Conservation (phyloP, 495 filamentous ascomycete genomes). For the Cercophora newfieldiana region DNA sequence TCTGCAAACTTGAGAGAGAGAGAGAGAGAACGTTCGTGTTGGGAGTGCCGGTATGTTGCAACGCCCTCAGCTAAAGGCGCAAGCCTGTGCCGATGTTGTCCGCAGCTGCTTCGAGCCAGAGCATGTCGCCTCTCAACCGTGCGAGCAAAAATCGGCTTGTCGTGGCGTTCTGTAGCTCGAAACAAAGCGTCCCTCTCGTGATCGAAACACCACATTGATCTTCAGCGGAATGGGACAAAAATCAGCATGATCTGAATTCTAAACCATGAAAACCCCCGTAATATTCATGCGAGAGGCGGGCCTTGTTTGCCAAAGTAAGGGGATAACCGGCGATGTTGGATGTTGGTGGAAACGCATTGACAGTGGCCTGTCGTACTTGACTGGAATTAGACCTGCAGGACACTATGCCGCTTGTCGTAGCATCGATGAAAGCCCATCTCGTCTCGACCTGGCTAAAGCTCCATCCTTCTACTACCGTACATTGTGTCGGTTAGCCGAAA, state of each 20-base stretch:
- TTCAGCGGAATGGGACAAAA: background rate
- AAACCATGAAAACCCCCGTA: background rate
- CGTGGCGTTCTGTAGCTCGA: background rate
- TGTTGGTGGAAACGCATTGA: slow-evolving; percentile 27
- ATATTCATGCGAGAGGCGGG: background rate
- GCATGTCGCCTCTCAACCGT: background rate
- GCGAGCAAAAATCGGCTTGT: background rate
- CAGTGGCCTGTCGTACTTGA: slow-evolving; percentile 10
- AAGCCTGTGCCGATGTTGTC: background rate
- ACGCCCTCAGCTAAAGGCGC: background rate
- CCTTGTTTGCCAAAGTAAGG: background rate
- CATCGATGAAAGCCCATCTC: background rate
- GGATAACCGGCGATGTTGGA: background rate
- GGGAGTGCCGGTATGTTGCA: no score
- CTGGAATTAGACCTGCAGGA: slow-evolving; percentile 1
- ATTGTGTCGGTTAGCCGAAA: slow-evolving; percentile 1
- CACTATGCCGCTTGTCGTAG: slow-evolving; percentile 1
- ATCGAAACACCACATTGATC: background rate
- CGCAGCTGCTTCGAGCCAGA: background rate
- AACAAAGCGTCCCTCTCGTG: background rate
- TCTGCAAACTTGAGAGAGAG: background rate
- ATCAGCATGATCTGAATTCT: background rate
- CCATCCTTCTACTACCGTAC: background rate
- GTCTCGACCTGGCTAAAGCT: background rate
- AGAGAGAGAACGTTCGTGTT: background rate